A percentile compares a stretch with the other conserved stretches of the same genome.
These are phyloP conservation scores for Naganishia albida DNA, from an alignment of 1,284 basidiomycete species.

Conservation along the genomic window DNA sequence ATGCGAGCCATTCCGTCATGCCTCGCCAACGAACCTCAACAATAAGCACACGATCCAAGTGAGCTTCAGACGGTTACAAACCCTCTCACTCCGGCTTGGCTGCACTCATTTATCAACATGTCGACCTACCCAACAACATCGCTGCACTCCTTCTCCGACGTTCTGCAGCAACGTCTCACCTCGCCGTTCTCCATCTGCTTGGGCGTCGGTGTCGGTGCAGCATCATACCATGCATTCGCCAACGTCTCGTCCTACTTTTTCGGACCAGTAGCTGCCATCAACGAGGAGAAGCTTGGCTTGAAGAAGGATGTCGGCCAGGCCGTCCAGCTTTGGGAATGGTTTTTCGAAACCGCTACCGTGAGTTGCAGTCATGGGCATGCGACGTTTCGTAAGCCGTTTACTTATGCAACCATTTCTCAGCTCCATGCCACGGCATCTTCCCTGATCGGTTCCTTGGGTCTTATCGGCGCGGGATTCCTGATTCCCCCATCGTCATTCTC, in stretches of 20 bases:
- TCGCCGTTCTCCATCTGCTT: slow-evolving; percentile 33
- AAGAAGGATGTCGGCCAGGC: slow-evolving; percentile 24
- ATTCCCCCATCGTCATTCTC: slow-evolving; percentile 31
- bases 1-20: too few species aligned
- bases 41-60: too few species aligned
- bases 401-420: background rate
- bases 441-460: slow-evolving; percentile 22
- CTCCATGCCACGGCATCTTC: slow-evolving; percentile 20
- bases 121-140: slow-evolving; percentile 30
- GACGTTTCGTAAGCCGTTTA: background rate
- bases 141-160: slow-evolving; percentile 23
- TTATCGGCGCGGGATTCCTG: slow-evolving; percentile 31
- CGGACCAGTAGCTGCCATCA: slow-evolving; percentile 25
- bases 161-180: slow-evolving; percentile 23
- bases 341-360: slow-evolving; percentile 27
- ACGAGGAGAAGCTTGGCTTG: slow-evolving; percentile 23
- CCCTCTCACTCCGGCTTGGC: too few species aligned
- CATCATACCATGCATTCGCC: slow-evolving; percentile 19
- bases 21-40: too few species aligned
- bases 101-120: slow-evolving; percentile 10
- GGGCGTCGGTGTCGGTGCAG: slow-evolving; percentile 30
- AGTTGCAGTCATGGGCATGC: slow-evolving; percentile 8
- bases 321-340: slow-evolving; percentile 32
- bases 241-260: slow-evolving; percentile 24
- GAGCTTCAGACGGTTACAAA: too few species aligned